phyloP scores from a whole-genome alignment of 2,329 filamentous ascomycete genomes.

The Ophiostoma sp. region DNA sequence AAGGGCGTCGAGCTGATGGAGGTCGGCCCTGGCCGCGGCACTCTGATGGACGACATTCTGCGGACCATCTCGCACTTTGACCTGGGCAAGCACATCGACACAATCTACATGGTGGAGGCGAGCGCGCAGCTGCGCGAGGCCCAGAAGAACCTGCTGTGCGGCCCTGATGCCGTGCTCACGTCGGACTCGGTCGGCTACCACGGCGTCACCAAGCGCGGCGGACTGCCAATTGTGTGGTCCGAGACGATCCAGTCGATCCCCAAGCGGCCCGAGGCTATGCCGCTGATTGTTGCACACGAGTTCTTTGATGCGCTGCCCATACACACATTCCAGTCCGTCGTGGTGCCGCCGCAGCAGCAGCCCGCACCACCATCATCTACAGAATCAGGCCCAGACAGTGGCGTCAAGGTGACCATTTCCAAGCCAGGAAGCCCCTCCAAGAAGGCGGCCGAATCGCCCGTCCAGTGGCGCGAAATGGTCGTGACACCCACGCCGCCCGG shows the following conservation, averaged over 20 bases:
- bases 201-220: slow-evolving; percentile 69
- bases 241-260: slow-evolving; percentile 84
- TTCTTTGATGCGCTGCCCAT: slow-evolving; percentile 98
- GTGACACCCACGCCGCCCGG: slow-evolving; percentile 61
- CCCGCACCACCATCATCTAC: slow-evolving; percentile 37
- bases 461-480: slow-evolving; percentile 78
- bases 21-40: slow-evolving; percentile 88
- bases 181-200: slow-evolving; percentile 69
- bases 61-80: slow-evolving; percentile 81
- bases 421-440: slow-evolving; percentile 26
- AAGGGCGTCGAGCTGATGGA: slow-evolving; percentile 84
- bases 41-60: slow-evolving; percentile 93
- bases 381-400: slow-evolving; percentile 19
- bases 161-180: slow-evolving; percentile 58
- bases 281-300: slow-evolving; percentile 94
- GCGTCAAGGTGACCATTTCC: slow-evolving; percentile 32
- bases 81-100: slow-evolving; percentile 70
- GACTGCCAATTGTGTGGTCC: slow-evolving; percentile 77
- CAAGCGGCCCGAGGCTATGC: slow-evolving; percentile 62
- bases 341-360: slow-evolving; percentile 33
- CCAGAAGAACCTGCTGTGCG: slow-evolving; percentile 79
- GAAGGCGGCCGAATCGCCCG: slow-evolving; percentile 28
- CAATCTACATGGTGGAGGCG: slow-evolving; percentile 94
- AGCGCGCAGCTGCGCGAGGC: slow-evolving; percentile 69
- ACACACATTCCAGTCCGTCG: slow-evolving; percentile 81